Evolutionary conservation across 2,329 filamentous ascomycete genomes (phyloP), one percentile per base, ranked within the genome.

Genomic region (Mycosphaerella sp.): DNA sequence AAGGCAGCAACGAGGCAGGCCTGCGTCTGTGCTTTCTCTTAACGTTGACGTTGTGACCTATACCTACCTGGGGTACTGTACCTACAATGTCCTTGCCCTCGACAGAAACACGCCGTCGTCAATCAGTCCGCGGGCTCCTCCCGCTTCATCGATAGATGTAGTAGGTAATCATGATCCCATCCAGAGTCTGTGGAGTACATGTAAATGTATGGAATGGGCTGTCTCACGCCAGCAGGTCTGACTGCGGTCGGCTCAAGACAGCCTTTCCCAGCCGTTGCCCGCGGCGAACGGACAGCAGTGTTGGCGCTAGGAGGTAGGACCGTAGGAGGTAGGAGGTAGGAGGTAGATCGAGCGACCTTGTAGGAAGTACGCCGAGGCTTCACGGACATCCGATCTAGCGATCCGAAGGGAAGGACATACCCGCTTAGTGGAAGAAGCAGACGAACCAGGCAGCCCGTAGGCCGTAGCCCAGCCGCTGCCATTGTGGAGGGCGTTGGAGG

Each of bases 231-330:
- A 38, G 26, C 26, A 29, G 26, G 6, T 29, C 26, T 38, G 45
- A 14, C n/a, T 10, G 31, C 45, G 12, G 31, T 34, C 17, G 45
- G 32, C 11, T 10, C 11, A 7, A 36, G 31, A 23, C 12, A n/a
- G 31, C 31, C 14, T 21, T 8, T 17, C 8, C 45, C 14, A 42
- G 39, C 32, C 46, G 23, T 49, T 44, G 45, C 45, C 51, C 51
- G 46, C 51, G 51, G 51, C 45, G 51, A 44, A 23, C 21, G 48
- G 17, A 50, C 31, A 21, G 21, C 21, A 21, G 21, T 21, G 21
- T 21, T 21, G 21, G 21, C 21, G 21, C 21, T 21, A 21, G 21
- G 21, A 21, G 21, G 21, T 21, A 21, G 21, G 21, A 21, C 36
- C 21, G 36, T 21, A 21, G 21, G 21, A 21, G 21, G 21, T 21